Conservation (phyloP, 73 alveolate species). For the Durusdinium trenchii region DNA sequence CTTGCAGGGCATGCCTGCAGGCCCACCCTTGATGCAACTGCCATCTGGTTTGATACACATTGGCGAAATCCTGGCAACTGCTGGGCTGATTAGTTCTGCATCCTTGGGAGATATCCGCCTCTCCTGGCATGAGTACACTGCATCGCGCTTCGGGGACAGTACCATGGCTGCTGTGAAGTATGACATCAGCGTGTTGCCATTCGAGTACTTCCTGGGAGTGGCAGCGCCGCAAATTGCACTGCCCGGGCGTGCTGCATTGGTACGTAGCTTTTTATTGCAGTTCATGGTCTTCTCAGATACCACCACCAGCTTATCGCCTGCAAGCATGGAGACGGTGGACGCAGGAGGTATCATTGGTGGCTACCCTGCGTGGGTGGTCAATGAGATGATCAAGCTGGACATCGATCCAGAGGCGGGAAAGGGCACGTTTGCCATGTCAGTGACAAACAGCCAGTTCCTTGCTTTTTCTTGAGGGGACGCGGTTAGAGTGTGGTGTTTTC, state of each 20-base stretch:
- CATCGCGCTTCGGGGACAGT: slow-evolving; percentile 61
- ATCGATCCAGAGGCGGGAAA: slow-evolving; percentile 50
- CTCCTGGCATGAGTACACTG: slow-evolving; percentile 70
- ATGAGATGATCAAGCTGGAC: slow-evolving; percentile 89
- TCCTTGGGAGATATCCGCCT: slow-evolving; percentile 68
- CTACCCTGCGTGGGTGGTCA: slow-evolving; percentile 86
- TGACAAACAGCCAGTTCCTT: too few species aligned
- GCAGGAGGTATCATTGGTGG: slow-evolving; percentile 78
- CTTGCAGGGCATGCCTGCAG: slow-evolving; percentile 28
- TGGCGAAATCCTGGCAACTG: slow-evolving; percentile 56
- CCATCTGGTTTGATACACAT: slow-evolving; percentile 45
- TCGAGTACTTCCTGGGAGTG: slow-evolving; percentile 62
- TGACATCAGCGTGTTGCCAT: slow-evolving; percentile 76
- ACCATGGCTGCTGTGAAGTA: slow-evolving; percentile 73
- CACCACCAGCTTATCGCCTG: slow-evolving; percentile 82
- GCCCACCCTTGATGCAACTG: slow-evolving; percentile 47
- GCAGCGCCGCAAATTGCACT: slow-evolving; percentile 86
- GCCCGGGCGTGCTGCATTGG: slow-evolving; percentile 68
- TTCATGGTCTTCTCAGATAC: slow-evolving; percentile 73
- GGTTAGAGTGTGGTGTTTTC: too few species aligned
- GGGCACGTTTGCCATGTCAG: too few species aligned
- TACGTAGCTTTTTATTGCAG: slow-evolving; percentile 54
- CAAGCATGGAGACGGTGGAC: slow-evolving; percentile 83
- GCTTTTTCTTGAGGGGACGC: too few species aligned
- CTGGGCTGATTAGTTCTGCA: slow-evolving; percentile 65